Percentiles rank a stretch among this genome's conserved stretches.
Conservation (phyloP, 306 rosid species). For the Vicia faba region DNA sequence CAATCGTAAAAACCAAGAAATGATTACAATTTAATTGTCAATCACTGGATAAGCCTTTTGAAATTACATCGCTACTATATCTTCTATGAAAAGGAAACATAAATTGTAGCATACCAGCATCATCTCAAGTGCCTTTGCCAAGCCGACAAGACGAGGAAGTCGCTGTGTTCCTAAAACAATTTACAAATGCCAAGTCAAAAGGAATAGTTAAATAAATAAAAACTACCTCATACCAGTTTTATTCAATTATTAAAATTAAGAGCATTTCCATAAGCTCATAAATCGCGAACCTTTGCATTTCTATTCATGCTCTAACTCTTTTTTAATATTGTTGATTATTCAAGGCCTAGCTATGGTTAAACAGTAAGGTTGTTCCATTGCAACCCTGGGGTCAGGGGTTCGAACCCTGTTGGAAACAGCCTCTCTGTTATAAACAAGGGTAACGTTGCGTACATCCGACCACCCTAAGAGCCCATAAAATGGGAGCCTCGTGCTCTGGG, state of each 20-base stretch:
- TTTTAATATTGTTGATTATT: background rate
- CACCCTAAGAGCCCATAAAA: no score
- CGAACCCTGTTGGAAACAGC: no score
- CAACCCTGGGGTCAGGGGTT: no score
- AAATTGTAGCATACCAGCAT: conserved; percentile 66
- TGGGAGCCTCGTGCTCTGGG: no score
- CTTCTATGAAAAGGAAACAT: conserved; percentile 15
- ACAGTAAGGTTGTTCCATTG: no score
- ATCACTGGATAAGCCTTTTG: conserved; percentile 20
- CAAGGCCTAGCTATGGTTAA: no score
- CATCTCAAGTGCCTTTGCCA: conserved; percentile 92
- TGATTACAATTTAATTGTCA: conserved; percentile 28
- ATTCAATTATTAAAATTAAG: conserved; percentile 4
- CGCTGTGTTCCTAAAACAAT: conserved; percentile 85
- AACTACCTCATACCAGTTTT: background rate
- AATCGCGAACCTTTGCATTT: background rate
- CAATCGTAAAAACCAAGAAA: conserved; percentile 1
- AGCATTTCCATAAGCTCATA: conserved; percentile 10
- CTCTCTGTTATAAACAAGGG: no score
- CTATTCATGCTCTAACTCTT: conserved; percentile 8
- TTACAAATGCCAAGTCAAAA: conserved; percentile 39
- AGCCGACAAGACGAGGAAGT: conserved; percentile 98
- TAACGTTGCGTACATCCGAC: no score
- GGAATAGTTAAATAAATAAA: conserved; percentile 8
- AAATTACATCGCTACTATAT: conserved; percentile 17